Base-by-base conservation (phyloP, 1,284 basidiomycete species). In the Moesziomyces sp. region DNA sequence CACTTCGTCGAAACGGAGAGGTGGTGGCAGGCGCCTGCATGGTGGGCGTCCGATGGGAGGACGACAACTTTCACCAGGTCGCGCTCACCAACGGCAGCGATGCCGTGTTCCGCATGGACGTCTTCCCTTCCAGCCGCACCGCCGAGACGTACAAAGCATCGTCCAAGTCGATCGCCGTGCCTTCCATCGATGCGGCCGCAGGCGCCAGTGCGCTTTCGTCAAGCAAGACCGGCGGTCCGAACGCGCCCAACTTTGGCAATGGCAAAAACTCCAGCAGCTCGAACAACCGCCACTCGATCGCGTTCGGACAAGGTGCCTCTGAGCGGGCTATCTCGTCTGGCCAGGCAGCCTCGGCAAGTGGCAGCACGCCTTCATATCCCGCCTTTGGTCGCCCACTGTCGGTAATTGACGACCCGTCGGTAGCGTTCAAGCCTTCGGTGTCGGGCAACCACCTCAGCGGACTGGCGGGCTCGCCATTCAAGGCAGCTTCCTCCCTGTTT, bases 1-100 rank as follows among this genome's bases (percentile, higher is more conserved):
- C 78, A 9, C 57, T 80, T 18, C 74, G 68, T 26, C 70, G 74
- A 42, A 76, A 63, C 45, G 78, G 78, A 45, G 68, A 76, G 48
- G 50, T 72, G 5, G 54, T 80, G 11, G 76, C 76, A 9, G 71
- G 74, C 11, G 65, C 74, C 2, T 76, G 74, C 47, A 68, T 80
- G 54, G 59, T 80, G 16, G 76, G 78, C 21, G 78, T 76, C 42
- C 68, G 78, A 21, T 80, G 78, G 78, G 74, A 78, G 35, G 72
- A 76, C 44, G 76, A 78, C 40, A 77, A 75, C 46, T 61, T 80
- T 51, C 76, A 80, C 43, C 71, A 78, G 47, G 66, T 73, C 19
- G 62, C 64, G 18, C 59, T 74, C 3, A 69, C 73, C 43, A 61
- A 70, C 19, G 78, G 78, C 4, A 55, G 66, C n/a, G 78, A 80